Evolutionary conservation across 495 filamentous ascomycete species (phyloP).

Genomic region (Friedmanniomyces simplex): DNA sequence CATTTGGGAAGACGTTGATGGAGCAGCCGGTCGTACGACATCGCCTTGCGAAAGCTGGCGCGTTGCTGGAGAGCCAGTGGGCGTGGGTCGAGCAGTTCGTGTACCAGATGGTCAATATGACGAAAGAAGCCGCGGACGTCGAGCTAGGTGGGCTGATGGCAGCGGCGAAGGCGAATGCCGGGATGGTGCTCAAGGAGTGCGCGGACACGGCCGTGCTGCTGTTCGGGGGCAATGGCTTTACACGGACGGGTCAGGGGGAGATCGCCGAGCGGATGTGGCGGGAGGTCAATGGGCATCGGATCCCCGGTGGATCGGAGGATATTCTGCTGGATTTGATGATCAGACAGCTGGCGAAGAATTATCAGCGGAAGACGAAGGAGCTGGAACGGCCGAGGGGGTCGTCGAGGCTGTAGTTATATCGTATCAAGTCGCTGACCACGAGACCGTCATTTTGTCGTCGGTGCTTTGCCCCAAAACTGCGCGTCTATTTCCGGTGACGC

Average conservation of each 20-base stretch:
- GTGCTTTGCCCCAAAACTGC: not conserved
- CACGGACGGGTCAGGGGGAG: conserved; percentile 57
- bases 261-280: conserved; percentile 50
- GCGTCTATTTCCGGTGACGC: not conserved
- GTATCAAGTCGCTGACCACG: not conserved
- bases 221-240: conserved; percentile 66
- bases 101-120: conserved; percentile 56
- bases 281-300: conserved; percentile 17
- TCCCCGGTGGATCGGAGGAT: conserved; percentile 58
- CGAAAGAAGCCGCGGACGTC: conserved; percentile 51
- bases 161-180: conserved; percentile 58
- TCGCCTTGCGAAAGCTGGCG: conserved; percentile 58
- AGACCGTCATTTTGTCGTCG: not conserved
- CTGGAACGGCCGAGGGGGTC: conserved; percentile 36
- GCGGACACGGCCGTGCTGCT: conserved; percentile 56
- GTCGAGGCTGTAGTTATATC: conserved; percentile 25
- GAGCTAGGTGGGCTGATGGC: conserved; percentile 61
- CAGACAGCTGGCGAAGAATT: conserved; percentile 63
- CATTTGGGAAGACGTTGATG: conserved; percentile 63
- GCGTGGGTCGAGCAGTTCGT: conserved; percentile 67
- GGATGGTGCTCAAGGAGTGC: conserved; percentile 55
- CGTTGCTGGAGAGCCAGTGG: conserved; percentile 56
- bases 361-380: conserved; percentile 50
- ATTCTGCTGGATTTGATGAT: conserved; percentile 63
- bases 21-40: conserved; percentile 66